phyloP scores from a whole-genome alignment of 164 flowering plant genomes.

The Protea cynaroides region DNA sequence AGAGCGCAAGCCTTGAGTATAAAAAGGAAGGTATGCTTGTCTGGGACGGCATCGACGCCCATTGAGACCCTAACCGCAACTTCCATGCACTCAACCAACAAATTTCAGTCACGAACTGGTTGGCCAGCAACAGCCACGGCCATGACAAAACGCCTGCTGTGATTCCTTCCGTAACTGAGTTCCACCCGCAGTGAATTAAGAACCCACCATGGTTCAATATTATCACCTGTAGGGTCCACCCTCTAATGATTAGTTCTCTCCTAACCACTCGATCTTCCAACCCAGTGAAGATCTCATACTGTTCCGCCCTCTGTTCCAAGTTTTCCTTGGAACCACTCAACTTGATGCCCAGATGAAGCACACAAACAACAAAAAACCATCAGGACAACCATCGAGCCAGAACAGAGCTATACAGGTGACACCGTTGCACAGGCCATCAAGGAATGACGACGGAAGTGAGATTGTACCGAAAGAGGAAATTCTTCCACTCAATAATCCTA shows the following conservation, averaged over 20 bases:
- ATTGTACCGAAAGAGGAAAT: too few relatives aligned
- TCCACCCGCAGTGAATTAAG: slow-evolving; percentile 67
- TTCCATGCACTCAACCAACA: slow-evolving; percentile 32
- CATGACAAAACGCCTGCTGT: slow-evolving; percentile 33
- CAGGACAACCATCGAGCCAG: too few relatives aligned
- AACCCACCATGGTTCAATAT: slow-evolving; percentile 47
- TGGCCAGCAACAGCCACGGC: slow-evolving; percentile 64
- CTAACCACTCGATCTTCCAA: slow-evolving; percentile 38
- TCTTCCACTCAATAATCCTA: slow-evolving; percentile 51
- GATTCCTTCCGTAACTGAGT: slow-evolving; percentile 43
- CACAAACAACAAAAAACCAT: too few relatives aligned
- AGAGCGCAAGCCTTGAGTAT: too few relatives aligned
- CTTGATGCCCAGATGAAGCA: slow-evolving; percentile 50
- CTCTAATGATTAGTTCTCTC: slow-evolving; percentile 34
- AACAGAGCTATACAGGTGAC: too few relatives aligned
- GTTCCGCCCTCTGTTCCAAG: slow-evolving; percentile 7
- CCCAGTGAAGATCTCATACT: slow-evolving; percentile 28
- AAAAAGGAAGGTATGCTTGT: too few relatives aligned
- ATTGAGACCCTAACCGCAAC: slow-evolving; percentile 33
- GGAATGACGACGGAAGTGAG: too few relatives aligned
- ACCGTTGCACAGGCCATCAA: too few relatives aligned
- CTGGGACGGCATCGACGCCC: slow-evolving; percentile 32
- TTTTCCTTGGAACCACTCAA: slow-evolving; percentile 2
- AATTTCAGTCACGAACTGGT: slow-evolving; percentile 36
- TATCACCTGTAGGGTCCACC: slow-evolving; percentile 52